Base-by-base conservation (phyloP, 1,284 basidiomycete genomes). In the Irpex rosettiformis region DNA sequence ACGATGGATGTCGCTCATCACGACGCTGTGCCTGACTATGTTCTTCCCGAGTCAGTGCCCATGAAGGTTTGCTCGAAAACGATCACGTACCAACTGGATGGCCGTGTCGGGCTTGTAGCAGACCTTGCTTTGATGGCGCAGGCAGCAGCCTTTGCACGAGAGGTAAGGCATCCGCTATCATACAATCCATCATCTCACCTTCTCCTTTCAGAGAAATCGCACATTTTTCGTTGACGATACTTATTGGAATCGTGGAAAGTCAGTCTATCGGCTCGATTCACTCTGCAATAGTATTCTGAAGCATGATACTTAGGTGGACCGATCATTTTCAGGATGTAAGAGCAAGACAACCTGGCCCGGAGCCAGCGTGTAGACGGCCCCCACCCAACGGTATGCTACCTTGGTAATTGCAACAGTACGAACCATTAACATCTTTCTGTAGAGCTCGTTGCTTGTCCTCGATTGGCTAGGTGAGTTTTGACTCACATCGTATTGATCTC, bases 391-490 rank as follows among this genome's bases (percentile, higher is more conserved):
- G 85, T 85, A 68, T 52, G 60, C 8, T 7, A 28, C 13, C 10
- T 28, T 11, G 10, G 22, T 16, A 27, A 21, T 21, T 11, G 24
- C 10, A n/a, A 11, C 10, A 6, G 7, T 18, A 22, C 10, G 8
- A 5, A 51, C 13, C 2, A n/a, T 27, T 51, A 6, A 51, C 4
- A 18, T 16, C 48, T 25, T 27, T 10, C 24, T n/a, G 28, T 63
- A 87, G 87, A 88, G 68, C 74, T 86, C n/a, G 86, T 88, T n/a
- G 84, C 86, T 30, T 89, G 87, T 67, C 87, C 86, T 21, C 75
- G 86, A 55, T 74, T 77, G 21, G 83, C 84, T 62, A 86, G 85
- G 85, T 86, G 63, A 52, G 72, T 60, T n/a, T 16, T 8, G 11
- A 27, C 22, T 27, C 43, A 58, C 6, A 21, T 53, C 3, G 43